Evolutionary conservation across 106 monocot species (phyloP).

Genomic region (Vanilla planifolia): DNA sequence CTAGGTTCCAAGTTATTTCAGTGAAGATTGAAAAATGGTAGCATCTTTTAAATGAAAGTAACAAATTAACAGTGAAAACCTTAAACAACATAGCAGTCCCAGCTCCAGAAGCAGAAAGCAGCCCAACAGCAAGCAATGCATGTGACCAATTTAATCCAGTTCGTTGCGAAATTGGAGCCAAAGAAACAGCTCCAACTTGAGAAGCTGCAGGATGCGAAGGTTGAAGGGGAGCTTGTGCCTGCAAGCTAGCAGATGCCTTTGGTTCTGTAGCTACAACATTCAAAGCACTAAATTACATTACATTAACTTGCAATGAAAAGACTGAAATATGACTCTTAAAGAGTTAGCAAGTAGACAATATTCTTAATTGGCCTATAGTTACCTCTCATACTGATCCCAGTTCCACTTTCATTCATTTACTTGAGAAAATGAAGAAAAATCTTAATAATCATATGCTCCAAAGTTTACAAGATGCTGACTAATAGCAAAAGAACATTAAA

Average conservation of each 20-base stretch:
- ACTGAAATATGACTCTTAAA: neutral
- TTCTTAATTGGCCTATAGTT: too few relatives aligned
- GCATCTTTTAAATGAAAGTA: neutral
- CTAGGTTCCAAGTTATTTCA: neutral
- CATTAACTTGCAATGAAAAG: neutral
- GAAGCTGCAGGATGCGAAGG: constrained; percentile 26
- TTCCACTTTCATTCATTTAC: too few relatives aligned
- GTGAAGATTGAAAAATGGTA: neutral
- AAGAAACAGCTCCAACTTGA: constrained; percentile 21
- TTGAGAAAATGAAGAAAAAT: too few relatives aligned
- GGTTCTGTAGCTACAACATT: constrained; percentile 20
- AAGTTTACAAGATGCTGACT: neutral
- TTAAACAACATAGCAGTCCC: constrained; percentile 80
- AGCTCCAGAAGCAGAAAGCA: constrained; percentile 72
- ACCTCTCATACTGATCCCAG: too few relatives aligned
- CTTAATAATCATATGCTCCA: too few relatives aligned
- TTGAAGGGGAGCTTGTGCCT: constrained; percentile 27
- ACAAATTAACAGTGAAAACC: constrained; percentile 24
- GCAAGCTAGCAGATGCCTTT: constrained; percentile 24
- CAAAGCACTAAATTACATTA: constrained; percentile 3
- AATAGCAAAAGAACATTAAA: neutral
- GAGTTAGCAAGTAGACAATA: too few relatives aligned
- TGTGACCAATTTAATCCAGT: constrained; percentile 62
- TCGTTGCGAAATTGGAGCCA: constrained; percentile 13
- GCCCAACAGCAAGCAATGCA: constrained; percentile 59